Base-by-base conservation (phyloP, 1,284 basidiomycete genomes). In the Coniophora puteana region DNA sequence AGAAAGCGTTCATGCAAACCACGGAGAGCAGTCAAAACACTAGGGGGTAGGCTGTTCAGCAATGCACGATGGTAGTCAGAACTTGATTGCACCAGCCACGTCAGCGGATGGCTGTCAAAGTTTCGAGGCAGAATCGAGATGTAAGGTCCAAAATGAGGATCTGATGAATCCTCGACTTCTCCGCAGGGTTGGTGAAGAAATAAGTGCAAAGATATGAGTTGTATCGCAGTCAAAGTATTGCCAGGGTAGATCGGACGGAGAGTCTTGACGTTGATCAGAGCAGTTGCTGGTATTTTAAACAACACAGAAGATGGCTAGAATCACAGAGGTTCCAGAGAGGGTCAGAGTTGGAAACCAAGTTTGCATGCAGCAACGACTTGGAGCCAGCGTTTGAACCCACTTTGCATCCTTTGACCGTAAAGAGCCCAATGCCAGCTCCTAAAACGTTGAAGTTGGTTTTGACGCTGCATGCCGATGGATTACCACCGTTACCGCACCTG, bases 401-500 rank as follows among this genome's bases (percentile, higher is more conserved):
- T 27, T 64, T 53, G 46, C 77, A 69, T 24, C 67, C 48, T 29
- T 58, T 54, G 3, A 67, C 54, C 4, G 83, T 71, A 56, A 84
- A 85, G 20, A 93, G 67, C 8, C 88, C 89, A 60, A 80, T 70
- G 13, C 88, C 89, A 24, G 78, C 74, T 51, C 75, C 83, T 85
- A 38, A 33, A 21, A 34, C 25, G 18, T 32, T 16, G 18, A 36
- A 36, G 26, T 46, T 26, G 28, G n/a, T 35, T 33, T 22, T 10
- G 16, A 16, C 20, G 25, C 18, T 31, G 32, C 3, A 38, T n/a
- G 18, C 27, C 20, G 28, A 23, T 36, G 21, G 20, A 41, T 3
- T 22, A 12, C 8, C 20, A 14, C 14, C 17, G 17, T 18, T 27
- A 60, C 51, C 63, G 52, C 48, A 75, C 75, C 62, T 54, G 58